phyloP scores from a whole-genome alignment of 2,329 filamentous ascomycete genomes.

The Sporothrix pallida region DNA sequence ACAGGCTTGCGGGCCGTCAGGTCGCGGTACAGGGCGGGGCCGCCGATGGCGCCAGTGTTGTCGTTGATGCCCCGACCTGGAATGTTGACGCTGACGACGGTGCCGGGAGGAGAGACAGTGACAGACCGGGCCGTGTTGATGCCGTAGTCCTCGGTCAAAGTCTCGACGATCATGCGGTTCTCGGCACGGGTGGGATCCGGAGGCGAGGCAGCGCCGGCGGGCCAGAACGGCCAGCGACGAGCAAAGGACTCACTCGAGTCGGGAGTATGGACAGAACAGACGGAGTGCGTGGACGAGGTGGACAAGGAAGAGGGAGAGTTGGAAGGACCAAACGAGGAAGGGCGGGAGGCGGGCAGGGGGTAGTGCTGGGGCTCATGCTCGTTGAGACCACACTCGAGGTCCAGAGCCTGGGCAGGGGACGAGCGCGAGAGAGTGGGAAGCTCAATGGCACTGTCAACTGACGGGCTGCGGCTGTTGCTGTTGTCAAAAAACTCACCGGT shows the following conservation, averaged over 20 bases:
- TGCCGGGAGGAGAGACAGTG: neutral
- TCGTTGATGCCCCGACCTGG: neutral
- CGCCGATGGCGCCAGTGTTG: neutral
- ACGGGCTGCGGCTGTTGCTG: neutral
- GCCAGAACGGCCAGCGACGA: neutral
- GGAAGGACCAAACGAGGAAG: neutral
- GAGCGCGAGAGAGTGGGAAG: neutral
- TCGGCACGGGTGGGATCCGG: neutral
- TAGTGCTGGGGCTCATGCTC: no score
- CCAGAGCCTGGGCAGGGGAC: neutral
- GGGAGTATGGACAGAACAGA: no score
- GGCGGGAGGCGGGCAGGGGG: no score
- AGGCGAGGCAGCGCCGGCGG: neutral
- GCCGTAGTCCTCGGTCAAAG: neutral
- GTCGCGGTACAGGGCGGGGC: neutral
- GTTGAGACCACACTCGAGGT: neutral
- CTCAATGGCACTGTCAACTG: neutral
- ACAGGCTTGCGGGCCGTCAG: neutral
- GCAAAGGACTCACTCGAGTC: neutral
- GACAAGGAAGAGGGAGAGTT: neutral
- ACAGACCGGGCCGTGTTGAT: neutral
- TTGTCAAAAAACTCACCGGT: neutral
- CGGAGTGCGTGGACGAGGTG: neutral
- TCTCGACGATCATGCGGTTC: neutral
- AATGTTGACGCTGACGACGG: neutral